These are phyloP conservation scores for Ilex asprella DNA, from an alignment of 257 asterid species.

Conservation along the genomic window DNA sequence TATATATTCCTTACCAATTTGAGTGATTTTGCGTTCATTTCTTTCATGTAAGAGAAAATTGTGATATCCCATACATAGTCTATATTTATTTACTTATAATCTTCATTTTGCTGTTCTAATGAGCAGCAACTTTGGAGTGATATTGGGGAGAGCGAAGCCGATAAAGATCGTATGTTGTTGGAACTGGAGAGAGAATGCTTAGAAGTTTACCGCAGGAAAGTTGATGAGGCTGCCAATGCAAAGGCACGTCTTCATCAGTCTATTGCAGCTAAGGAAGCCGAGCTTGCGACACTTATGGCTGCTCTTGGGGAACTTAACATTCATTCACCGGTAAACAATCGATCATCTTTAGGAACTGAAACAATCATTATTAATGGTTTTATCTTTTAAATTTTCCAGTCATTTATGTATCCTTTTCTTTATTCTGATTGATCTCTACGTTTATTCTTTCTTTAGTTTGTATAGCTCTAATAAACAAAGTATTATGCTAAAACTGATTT, in stretches of 20 bases:
- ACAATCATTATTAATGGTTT: conserved; percentile 3
- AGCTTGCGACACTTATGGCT: conserved; percentile 81
- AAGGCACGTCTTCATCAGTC: conserved; percentile 78
- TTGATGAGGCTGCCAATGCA: conserved; percentile 74
- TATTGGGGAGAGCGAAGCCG: conserved; percentile 82
- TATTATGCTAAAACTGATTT: neutral
- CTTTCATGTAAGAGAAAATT: conserved; percentile 1
- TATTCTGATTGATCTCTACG: neutral
- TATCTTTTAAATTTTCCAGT: neutral
- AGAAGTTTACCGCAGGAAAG: conserved; percentile 73
- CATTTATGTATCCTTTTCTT: neutral
- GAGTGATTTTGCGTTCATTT: neutral
- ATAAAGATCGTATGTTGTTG: conserved; percentile 65
- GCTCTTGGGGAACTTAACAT: conserved; percentile 66
- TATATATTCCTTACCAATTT: no score
- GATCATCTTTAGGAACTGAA: neutral
- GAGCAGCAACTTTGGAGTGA: conserved; percentile 87
- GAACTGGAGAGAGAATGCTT: conserved; percentile 89
- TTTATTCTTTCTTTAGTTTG: neutral
- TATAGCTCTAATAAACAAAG: neutral
- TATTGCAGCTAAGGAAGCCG: conserved; percentile 90
- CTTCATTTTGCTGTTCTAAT: conserved; percentile 10
- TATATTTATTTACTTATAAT: conserved; percentile 3
- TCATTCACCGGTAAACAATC: conserved; percentile 47
- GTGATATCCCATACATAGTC: neutral